phyloP scores from a whole-genome alignment of 768 basidiomycete genomes.

The Lentinula sp. region DNA sequence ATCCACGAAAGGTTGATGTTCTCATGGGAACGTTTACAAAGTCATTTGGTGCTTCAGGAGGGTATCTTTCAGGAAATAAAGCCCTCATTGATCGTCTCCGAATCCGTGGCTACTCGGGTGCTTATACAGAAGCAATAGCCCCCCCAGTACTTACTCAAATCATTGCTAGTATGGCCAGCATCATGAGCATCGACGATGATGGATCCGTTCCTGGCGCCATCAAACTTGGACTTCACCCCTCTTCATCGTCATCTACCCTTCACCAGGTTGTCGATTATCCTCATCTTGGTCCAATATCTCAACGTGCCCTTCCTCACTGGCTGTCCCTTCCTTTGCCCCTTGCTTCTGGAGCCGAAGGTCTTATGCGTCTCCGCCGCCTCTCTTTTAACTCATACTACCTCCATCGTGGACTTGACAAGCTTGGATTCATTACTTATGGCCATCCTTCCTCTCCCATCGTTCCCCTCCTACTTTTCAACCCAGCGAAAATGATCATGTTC shows the following conservation, averaged over 20 bases:
- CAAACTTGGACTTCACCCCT: slow-evolving; percentile 10
- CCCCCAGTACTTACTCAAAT: slow-evolving; percentile 91
- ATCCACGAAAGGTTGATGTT: slow-evolving; percentile 79
- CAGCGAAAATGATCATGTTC: slow-evolving; percentile 91
- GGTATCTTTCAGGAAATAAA: slow-evolving; percentile 88
- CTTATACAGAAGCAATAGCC: slow-evolving; percentile 87
- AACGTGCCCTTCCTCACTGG: slow-evolving; percentile 69
- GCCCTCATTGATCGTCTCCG: slow-evolving; percentile 77
- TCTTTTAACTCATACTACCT: slow-evolving; percentile 97
- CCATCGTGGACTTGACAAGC: slow-evolving; percentile 74
- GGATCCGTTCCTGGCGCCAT: neutral
- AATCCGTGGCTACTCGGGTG: slow-evolving; percentile 69
- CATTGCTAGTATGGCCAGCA: slow-evolving; percentile 88
- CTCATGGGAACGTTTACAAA: slow-evolving; percentile 99
- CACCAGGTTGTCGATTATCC: slow-evolving; percentile 23
- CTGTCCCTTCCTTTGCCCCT: slow-evolving; percentile 66
- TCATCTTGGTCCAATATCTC: slow-evolving; percentile 68
- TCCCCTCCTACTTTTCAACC: slow-evolving; percentile 86
- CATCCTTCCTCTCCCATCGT: slow-evolving; percentile 90
- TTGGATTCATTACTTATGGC: slow-evolving; percentile 97
- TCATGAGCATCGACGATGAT: slow-evolving; percentile 74
- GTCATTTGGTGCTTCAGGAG: slow-evolving; percentile 90
- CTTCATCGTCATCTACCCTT: slow-evolving; percentile 13
- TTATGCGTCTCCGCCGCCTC: slow-evolving; percentile 74
- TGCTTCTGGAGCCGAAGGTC: slow-evolving; percentile 80